Evolutionary conservation across 2,329 filamentous ascomycete species (phyloP).

Genomic region (Xylariaceae sp.): DNA sequence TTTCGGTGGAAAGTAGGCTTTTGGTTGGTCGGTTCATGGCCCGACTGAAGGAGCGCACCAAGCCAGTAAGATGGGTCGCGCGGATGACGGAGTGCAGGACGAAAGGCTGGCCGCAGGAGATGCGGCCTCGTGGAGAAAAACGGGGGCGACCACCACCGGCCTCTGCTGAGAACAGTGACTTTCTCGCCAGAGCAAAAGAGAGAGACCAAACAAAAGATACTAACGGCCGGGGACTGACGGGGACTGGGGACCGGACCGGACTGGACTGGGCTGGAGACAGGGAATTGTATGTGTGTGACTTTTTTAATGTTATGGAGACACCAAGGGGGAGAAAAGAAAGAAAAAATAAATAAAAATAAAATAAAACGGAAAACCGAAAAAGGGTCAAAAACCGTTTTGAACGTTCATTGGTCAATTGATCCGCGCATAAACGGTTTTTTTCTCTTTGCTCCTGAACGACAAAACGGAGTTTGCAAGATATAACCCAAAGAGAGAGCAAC

Average conservation of each 20-base stretch:
- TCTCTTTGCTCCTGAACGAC: background rate
- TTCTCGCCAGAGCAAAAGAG: background rate
- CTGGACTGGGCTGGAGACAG: no score
- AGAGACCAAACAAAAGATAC: background rate
- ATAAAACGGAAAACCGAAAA: background rate
- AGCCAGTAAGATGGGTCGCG: constrained; percentile 14
- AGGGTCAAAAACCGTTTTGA: background rate
- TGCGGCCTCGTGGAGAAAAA: constrained; percentile 19
- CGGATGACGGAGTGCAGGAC: constrained; percentile 15
- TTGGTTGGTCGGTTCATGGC: constrained; percentile 17
- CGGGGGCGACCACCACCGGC: background rate
- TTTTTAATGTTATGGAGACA: no score
- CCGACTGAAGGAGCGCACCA: constrained; percentile 6
- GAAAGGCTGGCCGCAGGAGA: constrained; percentile 15
- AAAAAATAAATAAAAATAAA: no score
- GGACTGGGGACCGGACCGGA: background rate
- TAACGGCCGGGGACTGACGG: background rate
- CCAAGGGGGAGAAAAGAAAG: no score
- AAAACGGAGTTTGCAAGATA: constrained; percentile 14
- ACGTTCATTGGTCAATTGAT: constrained; percentile 20
- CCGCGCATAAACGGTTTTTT: no score
- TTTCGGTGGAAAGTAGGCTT: constrained; percentile 27
- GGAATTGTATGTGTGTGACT: no score
- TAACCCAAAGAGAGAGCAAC: constrained; percentile 5
- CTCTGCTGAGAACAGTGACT: no score